Percentiles rank a stretch among this genome's conserved stretches.
Evolutionary conservation across 208 protist genomes (phyloP).

Genomic region (Trypanosoma caninum): DNA sequence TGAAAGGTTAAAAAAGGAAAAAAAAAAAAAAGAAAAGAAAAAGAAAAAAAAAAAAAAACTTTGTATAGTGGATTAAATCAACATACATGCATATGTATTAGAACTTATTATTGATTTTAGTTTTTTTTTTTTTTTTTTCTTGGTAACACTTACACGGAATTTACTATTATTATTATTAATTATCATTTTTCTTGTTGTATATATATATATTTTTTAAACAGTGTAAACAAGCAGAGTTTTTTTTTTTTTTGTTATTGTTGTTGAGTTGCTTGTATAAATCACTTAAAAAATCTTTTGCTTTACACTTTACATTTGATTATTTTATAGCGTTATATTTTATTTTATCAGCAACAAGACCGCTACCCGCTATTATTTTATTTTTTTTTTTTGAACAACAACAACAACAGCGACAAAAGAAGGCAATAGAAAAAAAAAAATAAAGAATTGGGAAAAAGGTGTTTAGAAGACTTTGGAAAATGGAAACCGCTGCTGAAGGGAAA

Average conservation of each 20-base stretch:
- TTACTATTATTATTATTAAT: background rate
- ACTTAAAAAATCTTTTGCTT: no score
- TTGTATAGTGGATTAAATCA: background rate
- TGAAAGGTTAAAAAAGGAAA: background rate
- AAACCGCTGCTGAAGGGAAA: no score
- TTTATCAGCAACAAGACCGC: no score
- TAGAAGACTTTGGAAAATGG: no score
- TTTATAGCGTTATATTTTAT: no score
- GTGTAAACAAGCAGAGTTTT: no score
- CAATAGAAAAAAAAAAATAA: background rate
- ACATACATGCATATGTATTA: background rate
- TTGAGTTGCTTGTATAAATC: no score
- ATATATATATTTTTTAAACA: background rate
- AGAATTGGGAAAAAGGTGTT: background rate
- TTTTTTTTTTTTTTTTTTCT: conserved; percentile 18
- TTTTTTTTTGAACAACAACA: no score
- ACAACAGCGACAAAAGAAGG: background rate
- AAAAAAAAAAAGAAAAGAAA: background rate
- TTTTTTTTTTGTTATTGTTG: no score
- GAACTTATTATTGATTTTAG: background rate
- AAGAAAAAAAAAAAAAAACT: conserved; percentile 11
- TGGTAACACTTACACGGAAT: background rate
- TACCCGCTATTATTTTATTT: no score
- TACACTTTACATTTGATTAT: no score
- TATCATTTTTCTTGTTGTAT: background rate